Evolutionary conservation across 2,329 filamentous ascomycete species (phyloP), one percentile per base, ranked within the genome.

Genomic region (Leptosphaerulina australis): DNA sequence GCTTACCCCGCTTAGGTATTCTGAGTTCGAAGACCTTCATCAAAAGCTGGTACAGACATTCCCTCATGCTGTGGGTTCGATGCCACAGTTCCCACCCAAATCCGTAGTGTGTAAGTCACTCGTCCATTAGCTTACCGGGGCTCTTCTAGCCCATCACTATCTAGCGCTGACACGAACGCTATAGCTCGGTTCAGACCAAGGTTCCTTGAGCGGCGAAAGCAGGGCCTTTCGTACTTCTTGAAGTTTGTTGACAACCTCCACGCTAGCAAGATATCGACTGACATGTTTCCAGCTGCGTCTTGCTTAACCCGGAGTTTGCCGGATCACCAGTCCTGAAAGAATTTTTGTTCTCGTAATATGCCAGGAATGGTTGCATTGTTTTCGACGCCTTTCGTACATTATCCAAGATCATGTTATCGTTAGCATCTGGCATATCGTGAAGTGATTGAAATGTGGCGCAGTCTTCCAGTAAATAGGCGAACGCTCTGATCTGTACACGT

Each of bases 261-360:
- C 38, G 52, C 63, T 68, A 67, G 63, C 22, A 26, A 56, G 47
- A 30, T 58, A 53, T 66, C 54, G 58, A 45, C 62, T 68, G 49
- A 67, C 55, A 59, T 51, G 50, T 46, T 57, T 50, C 34, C 67
- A 96, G 91, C 69, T 97, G 92, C 75, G 87, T 97, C 54, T 76
- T 97, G 59, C 77, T 97, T 22, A 97, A 97, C 71, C 93, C 93
- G 0, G 91, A 97, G 72, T 97, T 97, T 68, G 90, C 91, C 25
- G 88, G 89, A 9, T 94, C 90, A n/a, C 90, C 91, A 0, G 85
- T 96, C 2, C 79, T 96, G 33, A 96, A 94, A 69, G 91, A 96
- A 50, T 97, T 97, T 69, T 80, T 97, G 40, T 94, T 96, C 70
- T 79, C 79, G 44, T 74, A 25, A 38, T 10, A 31, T 2, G n/a